Percentiles rank a stretch among this genome's conserved stretches.
phyloP scores from a whole-genome alignment of 2,329 filamentous ascomycete species.

The Elsinoe perseae region DNA sequence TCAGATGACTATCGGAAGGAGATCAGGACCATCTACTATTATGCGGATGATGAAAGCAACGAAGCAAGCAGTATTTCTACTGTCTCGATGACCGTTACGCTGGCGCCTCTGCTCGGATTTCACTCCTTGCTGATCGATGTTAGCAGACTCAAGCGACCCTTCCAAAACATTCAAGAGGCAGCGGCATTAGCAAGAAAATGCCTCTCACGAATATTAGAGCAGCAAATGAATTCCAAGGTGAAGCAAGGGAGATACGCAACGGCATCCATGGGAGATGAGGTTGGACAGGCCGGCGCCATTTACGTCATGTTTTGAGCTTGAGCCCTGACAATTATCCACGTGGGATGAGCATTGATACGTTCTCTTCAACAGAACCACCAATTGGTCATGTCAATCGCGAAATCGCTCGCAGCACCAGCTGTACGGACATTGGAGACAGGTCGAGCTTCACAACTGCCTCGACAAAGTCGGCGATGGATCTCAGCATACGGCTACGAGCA shows the following conservation, averaged over 20 bases:
- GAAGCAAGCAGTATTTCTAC: not conserved
- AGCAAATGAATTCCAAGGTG: not conserved
- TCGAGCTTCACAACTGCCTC: not conserved
- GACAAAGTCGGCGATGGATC: slow-evolving; percentile 34
- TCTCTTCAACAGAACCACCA: not conserved
- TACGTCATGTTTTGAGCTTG: slow-evolving; percentile 3
- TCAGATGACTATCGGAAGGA: not conserved
- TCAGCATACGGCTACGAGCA: slow-evolving; percentile 72
- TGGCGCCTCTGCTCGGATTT: not conserved
- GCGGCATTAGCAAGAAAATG: not conserved
- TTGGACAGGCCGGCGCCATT: not conserved
- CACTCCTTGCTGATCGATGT: not conserved
- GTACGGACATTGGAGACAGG: not conserved
- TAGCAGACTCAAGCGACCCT: not conserved
- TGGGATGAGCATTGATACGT: not conserved
- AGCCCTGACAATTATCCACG: slow-evolving; percentile 6
- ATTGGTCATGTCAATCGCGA: slow-evolving; percentile 1
- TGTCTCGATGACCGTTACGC: not conserved
- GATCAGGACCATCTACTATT: not conserved
- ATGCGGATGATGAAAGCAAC: not conserved
- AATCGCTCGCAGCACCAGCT: not conserved
- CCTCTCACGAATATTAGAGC: not conserved
- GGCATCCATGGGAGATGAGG: not conserved
- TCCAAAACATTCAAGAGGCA: not conserved
- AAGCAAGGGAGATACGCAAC: not conserved